Base-by-base conservation (phyloP, 1,284 basidiomycete genomes). In the Cryptococcus wingfieldii region DNA sequence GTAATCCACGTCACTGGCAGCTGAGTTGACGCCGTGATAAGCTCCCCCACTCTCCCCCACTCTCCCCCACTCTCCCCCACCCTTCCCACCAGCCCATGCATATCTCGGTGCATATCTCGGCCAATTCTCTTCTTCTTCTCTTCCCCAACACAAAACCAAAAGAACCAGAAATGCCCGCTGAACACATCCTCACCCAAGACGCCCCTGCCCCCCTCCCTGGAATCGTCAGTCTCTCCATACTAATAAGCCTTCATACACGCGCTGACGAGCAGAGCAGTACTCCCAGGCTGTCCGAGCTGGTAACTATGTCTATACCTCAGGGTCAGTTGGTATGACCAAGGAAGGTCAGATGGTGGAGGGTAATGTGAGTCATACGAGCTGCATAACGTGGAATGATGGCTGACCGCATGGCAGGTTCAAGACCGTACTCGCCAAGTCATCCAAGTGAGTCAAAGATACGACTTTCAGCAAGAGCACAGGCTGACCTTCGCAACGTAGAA, bases 241-340 rank as follows among this genome's bases (percentile, higher is more conserved):
- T 13, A 23, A 7, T 13, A 28, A 7, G 27, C 19, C 12, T 34
- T 10, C 31, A 8, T 10, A 10, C 31, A 6, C 50, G 10, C 47
- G 34, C 43, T 39, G 23, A 48, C 42, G 37, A 18, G 38, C n/a
- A 37, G n/a, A 37, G 18, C 61, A 73, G 71, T 73, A 71, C 64
- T 70, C 69, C 31, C 71, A 73, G 58, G 71, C 68, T 23, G 71
- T 74, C 38, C 66, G 69, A 53, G 71, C 71, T 43, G 71, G 71
- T 1, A 64, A 66, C 56, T 64, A 66, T 41, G 61, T 72, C 56
- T 74, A 74, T 62, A 69, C 68, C 19, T 65, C 62, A 14, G 71
- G 71, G 16, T 71, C 69, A 16, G 71, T 74, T 14, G 70, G 69
- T 28, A 74, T 72, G 71, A 63, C 63, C 41, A 63, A 61, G 23